Conservation (phyloP, 2,329 filamentous ascomycete genomes). For the Penicillium sp. region DNA sequence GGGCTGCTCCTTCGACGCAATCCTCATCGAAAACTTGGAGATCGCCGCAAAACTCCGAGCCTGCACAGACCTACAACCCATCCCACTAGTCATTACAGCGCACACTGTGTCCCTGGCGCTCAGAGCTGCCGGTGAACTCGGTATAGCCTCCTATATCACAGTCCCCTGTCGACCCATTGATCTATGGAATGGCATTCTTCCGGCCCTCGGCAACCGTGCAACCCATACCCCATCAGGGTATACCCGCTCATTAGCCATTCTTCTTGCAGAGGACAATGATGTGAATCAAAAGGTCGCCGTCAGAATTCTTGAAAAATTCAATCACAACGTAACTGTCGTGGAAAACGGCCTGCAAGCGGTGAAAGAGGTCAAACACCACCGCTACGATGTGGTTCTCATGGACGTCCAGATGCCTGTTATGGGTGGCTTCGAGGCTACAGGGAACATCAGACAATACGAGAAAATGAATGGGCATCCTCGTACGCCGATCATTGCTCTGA, state of each 20-base stretch:
- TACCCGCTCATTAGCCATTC: slow-evolving; percentile 86
- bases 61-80: slow-evolving; percentile 89
- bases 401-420: slow-evolving; percentile 97
- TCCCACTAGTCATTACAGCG: slow-evolving; percentile 86
- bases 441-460: slow-evolving; percentile 88
- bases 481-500: slow-evolving; percentile 88
- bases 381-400: slow-evolving; percentile 93
- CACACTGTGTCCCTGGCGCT: slow-evolving; percentile 82
- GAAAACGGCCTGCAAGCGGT: slow-evolving; percentile 74
- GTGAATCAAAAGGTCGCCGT: slow-evolving; percentile 92
- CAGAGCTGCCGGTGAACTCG: slow-evolving; percentile 84
- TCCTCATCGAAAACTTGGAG: slow-evolving; percentile 86
- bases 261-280: slow-evolving; percentile 89
- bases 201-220: slow-evolving; percentile 83
- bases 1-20: slow-evolving; percentile 74
- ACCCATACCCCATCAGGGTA: slow-evolving; percentile 87
- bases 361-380: slow-evolving; percentile 72
- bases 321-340: slow-evolving; percentile 63
- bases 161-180: slow-evolving; percentile 89
- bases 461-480: slow-evolving; percentile 69
- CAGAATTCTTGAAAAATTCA: slow-evolving; percentile 92
- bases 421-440: slow-evolving; percentile 92
- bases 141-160: slow-evolving; percentile 95
- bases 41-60: slow-evolving; percentile 76
- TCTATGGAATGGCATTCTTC: slow-evolving; percentile 87